Percentiles rank a stretch among this genome's conserved stretches.
These are phyloP conservation scores for Yamadazyma atlantica DNA, from an alignment of 1,139 yeast genomes.

Conservation along the genomic window DNA sequence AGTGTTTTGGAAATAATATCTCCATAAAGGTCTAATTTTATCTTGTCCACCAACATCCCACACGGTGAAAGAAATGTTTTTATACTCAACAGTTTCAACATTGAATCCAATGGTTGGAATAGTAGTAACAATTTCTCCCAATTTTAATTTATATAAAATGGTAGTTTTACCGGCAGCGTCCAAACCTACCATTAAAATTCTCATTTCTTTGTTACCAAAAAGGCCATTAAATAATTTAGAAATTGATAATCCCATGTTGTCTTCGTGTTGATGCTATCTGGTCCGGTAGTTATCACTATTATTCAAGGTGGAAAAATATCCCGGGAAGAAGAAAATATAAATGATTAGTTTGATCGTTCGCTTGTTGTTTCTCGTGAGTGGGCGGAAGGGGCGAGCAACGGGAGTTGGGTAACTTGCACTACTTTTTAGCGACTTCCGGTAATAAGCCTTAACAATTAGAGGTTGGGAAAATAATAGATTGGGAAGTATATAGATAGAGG, in stretches of 20 bases:
- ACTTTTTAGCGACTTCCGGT: neutral
- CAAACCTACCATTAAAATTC: conserved; percentile 45
- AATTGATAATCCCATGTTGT: conserved; percentile 35
- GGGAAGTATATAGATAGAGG: too few relatives aligned
- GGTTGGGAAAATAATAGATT: neutral
- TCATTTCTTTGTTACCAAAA: conserved; percentile 44
- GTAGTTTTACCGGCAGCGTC: conserved; percentile 48
- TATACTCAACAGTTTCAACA: conserved; percentile 44
- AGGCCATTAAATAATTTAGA: conserved; percentile 36
- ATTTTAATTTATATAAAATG: conserved; percentile 41
- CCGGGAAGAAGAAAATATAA: neutral
- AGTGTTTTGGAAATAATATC: conserved; percentile 45
- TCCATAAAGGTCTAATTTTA: conserved; percentile 45
- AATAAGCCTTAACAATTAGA: neutral
- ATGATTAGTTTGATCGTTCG: neutral
- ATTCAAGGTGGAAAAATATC: too few relatives aligned
- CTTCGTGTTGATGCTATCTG: conserved; percentile 1
- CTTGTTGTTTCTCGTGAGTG: neutral
- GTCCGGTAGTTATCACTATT: too few relatives aligned
- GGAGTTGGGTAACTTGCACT: neutral
- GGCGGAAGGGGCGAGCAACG: neutral
- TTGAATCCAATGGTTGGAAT: conserved; percentile 45
- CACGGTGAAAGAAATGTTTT: conserved; percentile 41
- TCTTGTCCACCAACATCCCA: conserved; percentile 50
- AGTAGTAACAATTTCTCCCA: conserved; percentile 43